Percentiles rank a stretch among this genome's conserved stretches.
Evolutionary conservation across 495 filamentous ascomycete species (phyloP).

Genomic region (Daldinia childiae): DNA sequence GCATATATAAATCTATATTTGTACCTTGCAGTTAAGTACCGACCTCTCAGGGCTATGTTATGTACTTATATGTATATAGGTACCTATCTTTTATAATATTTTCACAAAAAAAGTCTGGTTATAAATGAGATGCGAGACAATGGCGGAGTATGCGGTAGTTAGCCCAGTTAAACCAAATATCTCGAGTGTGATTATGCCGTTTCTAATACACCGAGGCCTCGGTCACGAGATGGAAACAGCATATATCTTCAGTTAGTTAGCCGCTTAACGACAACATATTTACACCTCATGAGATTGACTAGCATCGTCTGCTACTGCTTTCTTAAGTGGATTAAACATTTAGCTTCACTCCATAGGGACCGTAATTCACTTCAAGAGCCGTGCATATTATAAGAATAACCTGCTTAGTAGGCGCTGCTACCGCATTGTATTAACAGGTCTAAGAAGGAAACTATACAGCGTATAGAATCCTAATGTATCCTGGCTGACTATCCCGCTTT

Average conservation of each 20-base stretch:
- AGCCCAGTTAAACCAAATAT: neutral
- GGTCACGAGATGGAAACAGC: neutral
- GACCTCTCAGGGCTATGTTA: neutral
- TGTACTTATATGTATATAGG: neutral
- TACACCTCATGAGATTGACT: neutral
- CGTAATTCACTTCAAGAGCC: neutral
- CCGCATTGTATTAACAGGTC: slow-evolving; percentile 11
- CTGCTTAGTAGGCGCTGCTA: neutral
- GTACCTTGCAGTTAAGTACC: slow-evolving; percentile 2
- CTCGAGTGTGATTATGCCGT: neutral
- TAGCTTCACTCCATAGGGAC: neutral
- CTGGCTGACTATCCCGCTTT: slow-evolving; percentile 37
- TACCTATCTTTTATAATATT: neutral
- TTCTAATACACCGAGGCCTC: neutral
- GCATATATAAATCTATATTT: neutral
- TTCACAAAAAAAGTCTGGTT: neutral
- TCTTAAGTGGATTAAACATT: neutral
- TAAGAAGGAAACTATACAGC: neutral
- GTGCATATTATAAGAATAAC: neutral
- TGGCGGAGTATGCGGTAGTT: neutral
- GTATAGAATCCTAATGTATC: neutral
- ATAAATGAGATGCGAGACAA: neutral
- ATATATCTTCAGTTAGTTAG: neutral
- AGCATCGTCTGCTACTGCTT: too few relatives aligned
- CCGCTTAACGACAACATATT: neutral